Evolutionary conservation across 169 alveolate genomes (phyloP).

Genomic region (Eimeria praecox): DNA sequence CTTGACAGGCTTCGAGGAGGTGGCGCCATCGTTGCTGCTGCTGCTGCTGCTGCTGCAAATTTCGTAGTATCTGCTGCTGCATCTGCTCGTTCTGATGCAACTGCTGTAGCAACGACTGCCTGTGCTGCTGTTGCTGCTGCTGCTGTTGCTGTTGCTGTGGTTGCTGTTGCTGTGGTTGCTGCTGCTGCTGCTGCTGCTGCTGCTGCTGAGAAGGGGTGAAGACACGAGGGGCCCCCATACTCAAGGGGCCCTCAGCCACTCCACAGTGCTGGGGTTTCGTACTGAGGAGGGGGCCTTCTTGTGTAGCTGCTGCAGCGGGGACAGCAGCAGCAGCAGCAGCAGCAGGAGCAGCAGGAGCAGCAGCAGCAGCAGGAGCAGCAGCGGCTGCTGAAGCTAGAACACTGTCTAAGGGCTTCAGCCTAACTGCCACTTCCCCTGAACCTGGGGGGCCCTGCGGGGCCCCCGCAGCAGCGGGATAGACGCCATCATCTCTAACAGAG

Average conservation of each 20-base stretch:
- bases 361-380: neutral
- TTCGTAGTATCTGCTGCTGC: too few relatives aligned
- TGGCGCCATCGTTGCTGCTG: conserved; percentile 36
- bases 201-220: neutral
- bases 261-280: neutral
- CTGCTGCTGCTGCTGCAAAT: conserved; percentile 71
- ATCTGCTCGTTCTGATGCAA: conserved; percentile 12
- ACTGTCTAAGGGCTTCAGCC: neutral
- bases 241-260: neutral
- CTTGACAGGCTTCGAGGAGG: conserved; percentile 20
- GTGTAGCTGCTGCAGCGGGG: neutral
- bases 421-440: neutral
- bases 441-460: neutral
- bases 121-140: conserved; percentile 19
- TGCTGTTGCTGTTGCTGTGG: conserved; percentile 7
- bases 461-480: too few relatives aligned
- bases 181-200: neutral
- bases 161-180: conserved; percentile 10
- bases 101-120: too few relatives aligned
- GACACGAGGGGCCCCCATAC: neutral
- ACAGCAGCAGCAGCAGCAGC: neutral
- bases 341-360: neutral
- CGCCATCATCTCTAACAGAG: too few relatives aligned
- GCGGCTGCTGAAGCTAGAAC: neutral
- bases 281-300: neutral